Conservation (phyloP, 2,329 filamentous ascomycete species). For the Hymenoscyphus fraxineus region DNA sequence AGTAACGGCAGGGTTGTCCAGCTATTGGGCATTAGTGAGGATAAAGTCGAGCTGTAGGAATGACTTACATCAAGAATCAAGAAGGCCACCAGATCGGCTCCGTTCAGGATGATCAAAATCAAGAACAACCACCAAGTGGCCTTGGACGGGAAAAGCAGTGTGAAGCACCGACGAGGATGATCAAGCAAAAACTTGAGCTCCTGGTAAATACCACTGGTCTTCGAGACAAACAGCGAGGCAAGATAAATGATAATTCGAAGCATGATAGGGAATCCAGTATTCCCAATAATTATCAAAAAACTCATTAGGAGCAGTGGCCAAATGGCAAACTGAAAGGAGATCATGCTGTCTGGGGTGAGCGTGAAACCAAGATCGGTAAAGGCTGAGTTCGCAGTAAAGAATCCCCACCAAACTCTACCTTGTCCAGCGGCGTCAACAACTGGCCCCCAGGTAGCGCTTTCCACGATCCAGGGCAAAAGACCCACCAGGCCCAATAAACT, state of each 20-base stretch:
- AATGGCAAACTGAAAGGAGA: constrained; percentile 74
- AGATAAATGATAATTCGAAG: constrained; percentile 90
- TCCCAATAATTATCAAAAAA: constrained; percentile 90
- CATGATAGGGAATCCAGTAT: constrained; percentile 94
- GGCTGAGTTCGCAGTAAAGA: constrained; percentile 82
- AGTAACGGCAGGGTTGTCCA: constrained; percentile 68
- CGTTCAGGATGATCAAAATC: constrained; percentile 78
- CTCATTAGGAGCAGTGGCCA: constrained; percentile 73
- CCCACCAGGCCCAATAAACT: constrained; percentile 71
- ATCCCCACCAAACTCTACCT: constrained; percentile 79
- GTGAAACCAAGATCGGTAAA: constrained; percentile 97
- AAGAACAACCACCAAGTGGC: constrained; percentile 96
- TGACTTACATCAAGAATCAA: constrained; percentile 78
- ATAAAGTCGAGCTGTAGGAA: not conserved
- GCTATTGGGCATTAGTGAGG: constrained; percentile 41
- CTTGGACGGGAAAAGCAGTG: constrained; percentile 80
- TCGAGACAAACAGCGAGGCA: constrained; percentile 61
- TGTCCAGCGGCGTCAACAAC: constrained; percentile 61
- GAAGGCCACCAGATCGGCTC: constrained; percentile 83
- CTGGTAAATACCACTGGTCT: constrained; percentile 73
- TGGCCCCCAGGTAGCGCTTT: constrained; percentile 56
- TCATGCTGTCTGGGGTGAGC: constrained; percentile 90
- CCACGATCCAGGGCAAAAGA: constrained; percentile 75
- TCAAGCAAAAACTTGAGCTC: constrained; percentile 88
- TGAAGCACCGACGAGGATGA: constrained; percentile 94